Conservation (phyloP, 2,329 filamentous ascomycete genomes). For the Talaromyces albobiverticillius region DNA sequence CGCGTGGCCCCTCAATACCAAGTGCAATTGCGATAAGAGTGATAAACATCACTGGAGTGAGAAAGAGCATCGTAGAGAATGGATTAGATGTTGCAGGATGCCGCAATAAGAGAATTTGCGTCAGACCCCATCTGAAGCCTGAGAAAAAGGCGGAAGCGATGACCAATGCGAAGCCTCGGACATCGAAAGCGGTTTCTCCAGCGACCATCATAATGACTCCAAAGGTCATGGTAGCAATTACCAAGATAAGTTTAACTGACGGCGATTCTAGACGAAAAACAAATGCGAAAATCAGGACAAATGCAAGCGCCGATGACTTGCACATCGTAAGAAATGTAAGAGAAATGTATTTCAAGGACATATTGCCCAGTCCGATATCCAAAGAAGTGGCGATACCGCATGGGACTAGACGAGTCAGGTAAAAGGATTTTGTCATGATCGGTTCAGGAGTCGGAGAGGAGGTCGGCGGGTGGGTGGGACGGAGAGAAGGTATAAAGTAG, state of each 20-base stretch:
- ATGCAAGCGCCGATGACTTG: conserved; percentile 93
- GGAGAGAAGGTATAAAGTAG: conserved; percentile 76
- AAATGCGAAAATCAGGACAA: conserved; percentile 93
- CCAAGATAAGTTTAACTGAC: conserved; percentile 78
- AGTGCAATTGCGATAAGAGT: conserved; percentile 77
- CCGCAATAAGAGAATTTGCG: conserved; percentile 88
- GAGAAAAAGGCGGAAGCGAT: conserved; percentile 94
- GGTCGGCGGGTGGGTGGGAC: conserved; percentile 57
- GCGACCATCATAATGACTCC: conserved; percentile 98
- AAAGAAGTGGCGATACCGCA: conserved; percentile 90
- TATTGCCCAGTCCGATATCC: conserved; percentile 94
- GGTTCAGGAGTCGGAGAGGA: conserved; percentile 43
- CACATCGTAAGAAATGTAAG: conserved; percentile 99
- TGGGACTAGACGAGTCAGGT: conserved; percentile 84
- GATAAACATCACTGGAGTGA: conserved; percentile 95
- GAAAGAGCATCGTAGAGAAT: conserved; percentile 94
- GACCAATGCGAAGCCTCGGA: conserved; percentile 83
- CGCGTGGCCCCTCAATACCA: conserved; percentile 74
- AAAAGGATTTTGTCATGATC: conserved; percentile 85
- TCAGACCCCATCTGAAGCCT: conserved; percentile 97
- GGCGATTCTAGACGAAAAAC: conserved; percentile 86
- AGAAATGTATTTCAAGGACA: conserved; percentile 91
- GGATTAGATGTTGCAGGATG: conserved; percentile 95
- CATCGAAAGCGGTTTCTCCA: conserved; percentile 85
- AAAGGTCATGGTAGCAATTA: conserved; percentile 87